Evolutionary conservation across 148 eudicot genomes (phyloP), one percentile per base, ranked within the genome.

Genomic region (Diospyros lotus): DNA sequence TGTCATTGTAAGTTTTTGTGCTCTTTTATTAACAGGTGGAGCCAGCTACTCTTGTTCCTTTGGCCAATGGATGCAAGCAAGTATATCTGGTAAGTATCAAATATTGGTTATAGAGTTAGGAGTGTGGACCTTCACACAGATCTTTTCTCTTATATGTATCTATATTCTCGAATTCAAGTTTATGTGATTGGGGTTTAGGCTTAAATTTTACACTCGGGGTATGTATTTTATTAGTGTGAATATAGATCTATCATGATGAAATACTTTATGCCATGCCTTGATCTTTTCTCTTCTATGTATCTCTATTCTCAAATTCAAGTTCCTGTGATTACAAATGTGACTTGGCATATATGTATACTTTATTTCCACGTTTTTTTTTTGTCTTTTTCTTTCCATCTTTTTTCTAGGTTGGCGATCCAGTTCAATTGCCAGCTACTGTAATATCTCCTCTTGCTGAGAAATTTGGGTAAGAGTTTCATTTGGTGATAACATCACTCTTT

Each of bases 381-480:
- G n/a, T 12, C 18, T 44, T 42, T 54, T 17, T 15, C 10, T 46
- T 48, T 58, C 3, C 50, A 0, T 76, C 11, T 61, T 69, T 52
- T 63, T 2, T 18, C 9, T 62, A 94, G 98, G 97, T 93, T 75
- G 99, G 98, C 71, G 99, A 95, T 87, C 99, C 99, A 38, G 96
- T 92, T 84, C 99, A 95, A 70, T 75, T 95, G 82, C 99, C 99
- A 73, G 99, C 99, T 73, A 95, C 99, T 73, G 97, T 95, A 67
- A 95, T 93, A 78, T 95, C 99, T 73, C 79, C 90, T 56, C 64
- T 81, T 69, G 97, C 99, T 68, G 82, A 89, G 78, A 86, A 89
- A 66, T 85, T 83, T 68, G 97, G 97, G 96, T 94, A 85, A 72
- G 76, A 50, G 38, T 56, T 5, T 46, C 54, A 51, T 50, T 73